Evolutionary conservation across 371 early-diverging fungal genomes (phyloP), one percentile per base, ranked within the genome.

Genomic region (Parasitella parasitica): DNA sequence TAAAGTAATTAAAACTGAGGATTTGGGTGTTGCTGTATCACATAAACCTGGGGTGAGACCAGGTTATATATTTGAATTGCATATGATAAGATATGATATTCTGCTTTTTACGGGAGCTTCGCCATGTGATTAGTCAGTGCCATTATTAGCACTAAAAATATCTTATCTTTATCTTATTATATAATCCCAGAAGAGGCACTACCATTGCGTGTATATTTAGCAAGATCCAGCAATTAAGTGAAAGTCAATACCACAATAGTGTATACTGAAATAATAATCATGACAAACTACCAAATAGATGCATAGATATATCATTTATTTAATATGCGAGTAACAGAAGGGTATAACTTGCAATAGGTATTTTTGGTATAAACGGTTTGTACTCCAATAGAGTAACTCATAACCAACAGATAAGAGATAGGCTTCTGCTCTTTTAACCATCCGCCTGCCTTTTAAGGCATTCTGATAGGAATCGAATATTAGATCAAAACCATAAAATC

Each of bases 111-210:
- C 46, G 46, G 46, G 46, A 46, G 9, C 46, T 24, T 13, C 46
- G 24, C 24, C 46, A 46, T 46, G 46, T 46, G 46, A 46, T n/a
- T n/a, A n/a, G 46, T 46, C 46, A 46, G 22, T 24, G 24, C 11
- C 24, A 46, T 46, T 18, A 24, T 46, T 24, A 28, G 50, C 30
- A 50, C 30, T 50, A 28, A 4, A 8, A 49, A 12, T 30, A 46
- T 54, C 54, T 54, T 54, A 54, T 41, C 53, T 34, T 39, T 34
- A 8, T 43, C 54, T 36, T 35, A 38, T 46, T 46, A 16, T 41
- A 27, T 24, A 41, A 32, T 57, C 28, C 28, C 50, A 59, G 20
- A 50, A 32, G 34, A 54, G 24, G 15, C 15, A 46, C 46, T 46
- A 46, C 41, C 41, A 41, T 41, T 41, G 41, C n/a, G n/a, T n/a